Evolutionary conservation across 768 basidiomycete species (phyloP).

Genomic region (Phanerodontia chrysosporium): DNA sequence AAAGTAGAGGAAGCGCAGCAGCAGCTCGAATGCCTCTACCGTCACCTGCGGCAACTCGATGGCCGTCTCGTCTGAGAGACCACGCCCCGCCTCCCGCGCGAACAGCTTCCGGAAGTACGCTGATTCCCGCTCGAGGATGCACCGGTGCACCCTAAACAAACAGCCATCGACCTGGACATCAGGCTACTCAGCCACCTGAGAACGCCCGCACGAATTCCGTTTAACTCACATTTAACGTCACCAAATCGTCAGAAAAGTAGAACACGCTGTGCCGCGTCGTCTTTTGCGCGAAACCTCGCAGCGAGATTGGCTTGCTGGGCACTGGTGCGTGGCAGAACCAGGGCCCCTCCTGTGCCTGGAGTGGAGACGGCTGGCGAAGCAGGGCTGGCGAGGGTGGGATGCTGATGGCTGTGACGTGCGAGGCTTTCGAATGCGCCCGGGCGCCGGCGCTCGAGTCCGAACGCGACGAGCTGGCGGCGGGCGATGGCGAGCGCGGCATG

Average conservation of each 20-base stretch:
- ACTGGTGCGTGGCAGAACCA: not conserved
- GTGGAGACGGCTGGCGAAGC: not conserved
- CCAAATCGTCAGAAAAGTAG: conserved; percentile 12
- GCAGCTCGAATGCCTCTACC: conserved; percentile 30
- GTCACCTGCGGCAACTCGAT: conserved; percentile 31
- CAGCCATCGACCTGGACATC: conserved; percentile 31
- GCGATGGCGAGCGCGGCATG: not conserved
- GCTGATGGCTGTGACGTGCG: conserved; percentile 4
- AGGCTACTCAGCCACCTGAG: not conserved
- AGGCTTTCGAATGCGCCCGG: not conserved
- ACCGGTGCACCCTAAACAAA: conserved; percentile 38
- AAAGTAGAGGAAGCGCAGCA: conserved; percentile 36
- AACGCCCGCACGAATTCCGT: not conserved
- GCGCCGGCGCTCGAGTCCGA: not conserved
- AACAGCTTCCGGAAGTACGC: conserved; percentile 34
- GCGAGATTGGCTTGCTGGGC: not conserved
- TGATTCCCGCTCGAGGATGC: conserved; percentile 34
- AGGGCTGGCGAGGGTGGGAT: not conserved
- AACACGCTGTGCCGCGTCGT: conserved; percentile 5
- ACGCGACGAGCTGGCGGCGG: not conserved
- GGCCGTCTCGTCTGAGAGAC: conserved; percentile 29
- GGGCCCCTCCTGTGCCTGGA: not conserved
- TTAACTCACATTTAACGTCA: conserved; percentile 7
- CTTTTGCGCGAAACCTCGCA: not conserved
- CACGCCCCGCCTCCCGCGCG: conserved; percentile 14